Conservation (phyloP, 108 stramenopile species). For the Cyclotella kingstonii region DNA sequence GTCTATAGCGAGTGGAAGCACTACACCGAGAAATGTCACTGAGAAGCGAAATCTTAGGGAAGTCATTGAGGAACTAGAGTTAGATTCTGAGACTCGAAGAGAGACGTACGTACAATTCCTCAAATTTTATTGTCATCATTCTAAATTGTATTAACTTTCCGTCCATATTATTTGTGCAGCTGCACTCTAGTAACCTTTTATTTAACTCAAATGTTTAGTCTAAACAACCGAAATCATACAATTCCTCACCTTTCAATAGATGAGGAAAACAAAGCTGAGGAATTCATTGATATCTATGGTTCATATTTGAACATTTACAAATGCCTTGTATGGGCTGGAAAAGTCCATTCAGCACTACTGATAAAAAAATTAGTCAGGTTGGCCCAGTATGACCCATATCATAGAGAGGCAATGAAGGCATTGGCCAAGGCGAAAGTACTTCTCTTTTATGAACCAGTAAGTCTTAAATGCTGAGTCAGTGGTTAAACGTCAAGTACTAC, state of each 20-base stretch:
- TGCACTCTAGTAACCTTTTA: constrained; percentile 81
- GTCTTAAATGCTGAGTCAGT: constrained; percentile 18
- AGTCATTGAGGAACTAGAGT: constrained; percentile 66
- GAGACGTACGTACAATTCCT: constrained; percentile 62
- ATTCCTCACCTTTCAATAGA: constrained; percentile 1
- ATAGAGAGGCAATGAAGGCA: constrained; percentile 61
- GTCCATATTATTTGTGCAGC: constrained; percentile 29
- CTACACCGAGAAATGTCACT: constrained; percentile 11
- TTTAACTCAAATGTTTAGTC: constrained; percentile 60
- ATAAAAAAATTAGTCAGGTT: constrained; percentile 52
- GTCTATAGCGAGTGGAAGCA: constrained; percentile 55
- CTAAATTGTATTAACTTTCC: constrained; percentile 2
- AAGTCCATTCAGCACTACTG: constrained; percentile 43
- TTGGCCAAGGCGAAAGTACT: constrained; percentile 44
- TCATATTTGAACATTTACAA: constrained; percentile 72
- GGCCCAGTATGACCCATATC: constrained; percentile 70
- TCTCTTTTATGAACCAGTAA: constrained; percentile 74
- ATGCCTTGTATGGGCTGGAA: constrained; percentile 58
- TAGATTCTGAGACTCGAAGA: constrained; percentile 62
- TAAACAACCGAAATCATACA: neutral
- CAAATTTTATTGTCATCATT: neutral
- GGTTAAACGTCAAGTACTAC: neutral
- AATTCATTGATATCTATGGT: constrained; percentile 70
- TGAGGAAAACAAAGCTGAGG: constrained; percentile 30
- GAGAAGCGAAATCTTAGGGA: constrained; percentile 54